Evolutionary conservation across 1,284 basidiomycete genomes (phyloP).

Genomic region (Psilocybe mexicana): DNA sequence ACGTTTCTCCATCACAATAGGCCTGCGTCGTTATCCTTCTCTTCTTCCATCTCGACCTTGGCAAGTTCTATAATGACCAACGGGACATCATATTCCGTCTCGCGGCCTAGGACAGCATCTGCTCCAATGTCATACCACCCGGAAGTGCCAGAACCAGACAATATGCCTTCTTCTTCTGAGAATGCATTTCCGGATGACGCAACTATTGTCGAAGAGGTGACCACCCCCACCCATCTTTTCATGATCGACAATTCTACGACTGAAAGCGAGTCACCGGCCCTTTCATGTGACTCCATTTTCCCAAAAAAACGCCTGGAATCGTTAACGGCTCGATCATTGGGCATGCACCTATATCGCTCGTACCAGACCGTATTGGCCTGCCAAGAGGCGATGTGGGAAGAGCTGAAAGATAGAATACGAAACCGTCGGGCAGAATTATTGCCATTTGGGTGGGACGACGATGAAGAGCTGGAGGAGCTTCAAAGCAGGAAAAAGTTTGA

Average conservation of each 20-base stretch:
- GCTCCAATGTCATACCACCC: constrained; percentile 30
- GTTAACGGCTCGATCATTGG: constrained; percentile 60
- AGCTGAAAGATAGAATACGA: constrained; percentile 60
- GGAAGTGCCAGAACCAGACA: constrained; percentile 21
- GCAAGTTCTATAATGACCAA: constrained; percentile 31
- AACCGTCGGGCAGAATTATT: constrained; percentile 51
- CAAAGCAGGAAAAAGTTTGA: constrained; percentile 64
- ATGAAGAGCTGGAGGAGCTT: constrained; percentile 56
- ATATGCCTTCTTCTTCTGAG: constrained; percentile 18
- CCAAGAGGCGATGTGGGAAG: constrained; percentile 82
- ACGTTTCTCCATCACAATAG: constrained; percentile 27
- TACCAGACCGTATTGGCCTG: constrained; percentile 66
- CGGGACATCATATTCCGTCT: constrained; percentile 23
- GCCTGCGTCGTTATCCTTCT: constrained; percentile 50
- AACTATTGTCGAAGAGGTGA: constrained; percentile 12
- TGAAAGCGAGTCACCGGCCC: constrained; percentile 35
- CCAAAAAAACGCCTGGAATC: constrained; percentile 44
- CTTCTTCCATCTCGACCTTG: constrained; percentile 37
- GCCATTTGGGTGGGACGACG: constrained; percentile 68
- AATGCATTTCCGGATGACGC: constrained; percentile 1
- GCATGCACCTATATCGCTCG: constrained; percentile 70
- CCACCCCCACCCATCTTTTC: constrained; percentile 30
- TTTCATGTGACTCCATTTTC: constrained; percentile 42
- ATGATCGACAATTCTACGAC: constrained; percentile 36
- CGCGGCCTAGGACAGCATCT: constrained; percentile 32